These are phyloP conservation scores for Petasospora rhodanensis DNA, from an alignment of 1,139 yeast genomes.

Conservation along the genomic window DNA sequence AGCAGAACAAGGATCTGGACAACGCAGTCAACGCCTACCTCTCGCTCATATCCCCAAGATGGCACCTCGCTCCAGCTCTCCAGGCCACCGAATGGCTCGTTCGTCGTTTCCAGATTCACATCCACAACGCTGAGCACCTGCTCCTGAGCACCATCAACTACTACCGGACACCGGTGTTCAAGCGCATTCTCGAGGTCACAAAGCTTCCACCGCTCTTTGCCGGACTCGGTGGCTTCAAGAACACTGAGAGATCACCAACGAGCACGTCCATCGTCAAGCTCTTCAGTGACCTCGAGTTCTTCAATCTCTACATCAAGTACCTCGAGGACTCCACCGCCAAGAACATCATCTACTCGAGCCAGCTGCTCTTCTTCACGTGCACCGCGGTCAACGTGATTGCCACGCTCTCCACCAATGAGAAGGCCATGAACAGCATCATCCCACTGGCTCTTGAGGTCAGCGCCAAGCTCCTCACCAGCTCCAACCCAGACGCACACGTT, in stretches of 20 bases:
- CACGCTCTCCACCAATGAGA: constrained; percentile 38
- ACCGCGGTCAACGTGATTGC: constrained; percentile 64
- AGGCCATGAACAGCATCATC: constrained; percentile 36
- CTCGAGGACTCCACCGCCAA: constrained; percentile 51
- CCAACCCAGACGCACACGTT: constrained; percentile 63
- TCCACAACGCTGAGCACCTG: constrained; percentile 70
- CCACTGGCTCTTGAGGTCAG: constrained; percentile 56
- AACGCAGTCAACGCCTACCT: constrained; percentile 72
- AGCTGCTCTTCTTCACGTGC: constrained; percentile 74
- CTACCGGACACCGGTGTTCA: constrained; percentile 67
- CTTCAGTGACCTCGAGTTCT: constrained; percentile 65
- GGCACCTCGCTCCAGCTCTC: constrained; percentile 69
- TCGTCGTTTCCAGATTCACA: constrained; percentile 83
- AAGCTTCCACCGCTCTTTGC: constrained; percentile 72
- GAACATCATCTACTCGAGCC: constrained; percentile 59
- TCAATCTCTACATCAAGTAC: constrained; percentile 59
- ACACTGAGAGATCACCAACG: constrained; percentile 60
- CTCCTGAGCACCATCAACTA: constrained; percentile 73
- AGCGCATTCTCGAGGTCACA: constrained; percentile 66
- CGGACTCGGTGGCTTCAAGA: constrained; percentile 68
- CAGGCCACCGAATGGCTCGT: constrained; percentile 94
- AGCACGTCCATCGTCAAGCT: constrained; percentile 66
- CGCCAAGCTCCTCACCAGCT: constrained; percentile 47
- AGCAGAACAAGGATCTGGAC: constrained; percentile 69
- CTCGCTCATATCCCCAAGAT: constrained; percentile 57